These are phyloP conservation scores for Aspergillus diversus DNA, from an alignment of 495 filamentous ascomycete species.

Conservation along the genomic window DNA sequence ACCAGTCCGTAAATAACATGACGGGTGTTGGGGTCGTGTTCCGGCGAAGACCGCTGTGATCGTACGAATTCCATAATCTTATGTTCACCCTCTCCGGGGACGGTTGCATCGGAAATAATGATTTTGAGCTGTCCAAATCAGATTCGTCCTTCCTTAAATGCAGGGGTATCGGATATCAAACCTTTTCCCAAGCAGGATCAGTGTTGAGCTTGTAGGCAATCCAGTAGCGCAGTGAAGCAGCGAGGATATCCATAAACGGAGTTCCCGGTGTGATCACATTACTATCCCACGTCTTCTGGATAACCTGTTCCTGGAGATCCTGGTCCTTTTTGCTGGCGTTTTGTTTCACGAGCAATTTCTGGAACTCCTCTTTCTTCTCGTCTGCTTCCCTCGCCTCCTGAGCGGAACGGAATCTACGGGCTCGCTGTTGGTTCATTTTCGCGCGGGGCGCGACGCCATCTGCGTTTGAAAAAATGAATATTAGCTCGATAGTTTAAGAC, in stretches of 20 bases:
- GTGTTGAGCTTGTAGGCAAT: constrained; percentile 95
- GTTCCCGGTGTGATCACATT: constrained; percentile 98
- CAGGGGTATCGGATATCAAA: constrained; percentile 24
- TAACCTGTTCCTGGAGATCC: constrained; percentile 62
- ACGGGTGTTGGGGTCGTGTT: constrained; percentile 94
- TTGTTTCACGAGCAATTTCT: constrained; percentile 75
- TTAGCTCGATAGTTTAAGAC: neutral
- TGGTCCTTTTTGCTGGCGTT: constrained; percentile 64
- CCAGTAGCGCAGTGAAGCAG: constrained; percentile 92
- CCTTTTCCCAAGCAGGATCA: constrained; percentile 93
- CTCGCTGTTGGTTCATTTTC: constrained; percentile 98
- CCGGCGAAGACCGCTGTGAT: constrained; percentile 84
- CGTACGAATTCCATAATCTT: constrained; percentile 99
- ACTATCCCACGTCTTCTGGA: constrained; percentile 93
- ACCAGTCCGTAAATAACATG: constrained; percentile 92
- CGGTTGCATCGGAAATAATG: constrained; percentile 96
- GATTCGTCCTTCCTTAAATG: constrained; percentile 9
- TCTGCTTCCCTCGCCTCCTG: constrained; percentile 94
- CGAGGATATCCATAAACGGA: constrained; percentile 97
- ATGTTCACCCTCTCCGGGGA: constrained; percentile 97
- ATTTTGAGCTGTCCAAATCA: constrained; percentile 71
- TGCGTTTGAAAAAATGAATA: constrained; percentile 31
- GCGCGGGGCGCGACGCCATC: constrained; percentile 93
- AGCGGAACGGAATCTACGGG: constrained; percentile 86
- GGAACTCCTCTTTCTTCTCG: constrained; percentile 82